Evolutionary conservation across 345 rosid genomes (phyloP), one percentile per base, ranked within the genome.

Genomic region (Salix dunnii): DNA sequence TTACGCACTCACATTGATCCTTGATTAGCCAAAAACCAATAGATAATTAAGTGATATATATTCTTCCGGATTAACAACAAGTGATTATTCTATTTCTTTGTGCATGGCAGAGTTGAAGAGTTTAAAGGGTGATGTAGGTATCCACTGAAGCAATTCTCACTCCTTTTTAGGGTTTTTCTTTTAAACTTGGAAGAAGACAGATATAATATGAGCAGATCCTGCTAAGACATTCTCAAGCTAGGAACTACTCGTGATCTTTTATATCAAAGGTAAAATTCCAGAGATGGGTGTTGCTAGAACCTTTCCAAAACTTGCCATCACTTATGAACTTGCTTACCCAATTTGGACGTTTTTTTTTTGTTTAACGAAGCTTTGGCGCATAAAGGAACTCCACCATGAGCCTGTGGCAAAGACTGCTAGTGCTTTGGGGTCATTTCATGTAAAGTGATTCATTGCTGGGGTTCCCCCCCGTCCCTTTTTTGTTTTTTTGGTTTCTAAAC

Each of bases 361-460:
- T 38, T 30, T 72, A 25, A n/a, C 12, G 36, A 17, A n/a, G 36
- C 2, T 46, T 60, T 43, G 42, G 70, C 63, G 79, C 36, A 84
- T 81, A 84, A 84, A 84, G 84, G 53, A 62, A 51, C 77, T 82
- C 87, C 83, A 81, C 83, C 74, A 71, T n/a, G 35, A 66, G 21
- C 67, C 48, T 64, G 68, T 46, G 28, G 60, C 23, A 64, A 60
- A 75, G 55, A 30, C 20, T 66, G 46, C 21, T 36, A 80, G 78
- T 86, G 83, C 78, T 68, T 70, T 76, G 76, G 49, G 14, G 83
- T 84, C 86, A 76, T 76, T 80, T 85, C 86, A 77, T 28, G 31
- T 51, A 77, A 79, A 83, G 80, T 75, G 77, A 75, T 48, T 53
- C 48, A 69, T 58, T 36, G 3, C 61, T 64, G 55, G 65, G 6